Percentiles rank a stretch among this genome's conserved stretches.
Evolutionary conservation across 345 rosid genomes (phyloP).

Genomic region (Heritiera fomes): DNA sequence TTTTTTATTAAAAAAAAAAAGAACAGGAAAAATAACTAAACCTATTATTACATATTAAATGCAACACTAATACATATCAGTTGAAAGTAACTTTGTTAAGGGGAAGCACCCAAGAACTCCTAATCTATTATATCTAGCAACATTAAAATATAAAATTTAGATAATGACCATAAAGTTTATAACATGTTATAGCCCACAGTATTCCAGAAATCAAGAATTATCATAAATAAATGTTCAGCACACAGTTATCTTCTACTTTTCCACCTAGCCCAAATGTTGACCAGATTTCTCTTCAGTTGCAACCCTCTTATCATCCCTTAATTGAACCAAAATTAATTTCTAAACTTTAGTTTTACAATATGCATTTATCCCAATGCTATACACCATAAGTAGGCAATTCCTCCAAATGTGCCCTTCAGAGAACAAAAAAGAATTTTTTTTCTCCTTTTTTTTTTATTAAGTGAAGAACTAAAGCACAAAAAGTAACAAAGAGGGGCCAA

Average conservation of each 20-base stretch:
- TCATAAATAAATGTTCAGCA: background rate
- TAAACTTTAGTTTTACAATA: background rate
- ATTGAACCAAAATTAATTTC: background rate
- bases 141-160: background rate
- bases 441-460: background rate
- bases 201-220: background rate
- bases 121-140: background rate
- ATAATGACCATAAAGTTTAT: too few species aligned
- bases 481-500: background rate
- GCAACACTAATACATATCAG: too few species aligned
- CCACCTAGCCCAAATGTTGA: background rate
- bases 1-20: too few species aligned
- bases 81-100: too few species aligned
- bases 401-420: background rate
- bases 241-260: too few species aligned
- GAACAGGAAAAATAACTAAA: too few species aligned
- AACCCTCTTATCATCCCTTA: background rate
- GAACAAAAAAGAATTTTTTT: too few species aligned
- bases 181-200: background rate
- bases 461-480: background rate
- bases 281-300: background rate
- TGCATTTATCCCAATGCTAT: background rate
- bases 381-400: background rate
- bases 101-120: too few species aligned
- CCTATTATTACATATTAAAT: too few species aligned